Percentiles rank a stretch among this genome's conserved stretches.
phyloP scores from a whole-genome alignment of 2,329 filamentous ascomycete genomes.

The Pseudodiploospora longispora region DNA sequence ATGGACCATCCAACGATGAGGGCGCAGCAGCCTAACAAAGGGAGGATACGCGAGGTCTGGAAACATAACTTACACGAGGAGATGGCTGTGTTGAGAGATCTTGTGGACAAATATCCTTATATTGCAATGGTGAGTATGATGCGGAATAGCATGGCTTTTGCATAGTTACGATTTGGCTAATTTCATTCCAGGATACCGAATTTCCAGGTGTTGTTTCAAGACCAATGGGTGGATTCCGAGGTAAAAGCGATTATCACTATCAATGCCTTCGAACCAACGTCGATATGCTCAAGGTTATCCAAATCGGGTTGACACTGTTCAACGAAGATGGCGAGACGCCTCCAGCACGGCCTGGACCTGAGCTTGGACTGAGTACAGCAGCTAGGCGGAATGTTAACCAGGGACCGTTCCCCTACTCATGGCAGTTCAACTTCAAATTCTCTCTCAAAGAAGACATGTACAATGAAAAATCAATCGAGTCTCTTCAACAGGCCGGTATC shows the following conservation, averaged over 20 bases:
- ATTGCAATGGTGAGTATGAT: slow-evolving; percentile 79
- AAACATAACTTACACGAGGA: slow-evolving; percentile 84
- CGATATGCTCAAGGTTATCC: slow-evolving; percentile 94
- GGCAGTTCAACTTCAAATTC: slow-evolving; percentile 99
- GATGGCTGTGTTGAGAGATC: slow-evolving; percentile 72
- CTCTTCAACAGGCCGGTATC: slow-evolving; percentile 84
- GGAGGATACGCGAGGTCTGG: slow-evolving; percentile 94
- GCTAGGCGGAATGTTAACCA: slow-evolving; percentile 32
- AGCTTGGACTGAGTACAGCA: slow-evolving; percentile 28
- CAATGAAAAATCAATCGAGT: slow-evolving; percentile 87
- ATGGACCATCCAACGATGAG: slow-evolving; percentile 35
- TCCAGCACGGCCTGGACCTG: slow-evolving; percentile 54
- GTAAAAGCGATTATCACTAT: slow-evolving; percentile 97
- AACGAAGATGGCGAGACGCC: slow-evolving; percentile 83
- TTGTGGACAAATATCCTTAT: slow-evolving; percentile 88
- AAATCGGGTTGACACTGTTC: slow-evolving; percentile 91
- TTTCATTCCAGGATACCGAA: slow-evolving; percentile 69
- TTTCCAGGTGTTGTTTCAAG: slow-evolving; percentile 96
- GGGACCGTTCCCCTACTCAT: slow-evolving; percentile 70
- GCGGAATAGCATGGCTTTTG: not conserved
- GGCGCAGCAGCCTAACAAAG: slow-evolving; percentile 57
- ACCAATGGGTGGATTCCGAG: slow-evolving; percentile 88
- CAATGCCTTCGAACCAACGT: slow-evolving; percentile 96
- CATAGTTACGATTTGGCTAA: slow-evolving; percentile 4
- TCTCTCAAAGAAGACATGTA: slow-evolving; percentile 96